These are phyloP conservation scores for Stephania yunnanensis DNA, from an alignment of 164 flowering plant species.

Conservation along the genomic window DNA sequence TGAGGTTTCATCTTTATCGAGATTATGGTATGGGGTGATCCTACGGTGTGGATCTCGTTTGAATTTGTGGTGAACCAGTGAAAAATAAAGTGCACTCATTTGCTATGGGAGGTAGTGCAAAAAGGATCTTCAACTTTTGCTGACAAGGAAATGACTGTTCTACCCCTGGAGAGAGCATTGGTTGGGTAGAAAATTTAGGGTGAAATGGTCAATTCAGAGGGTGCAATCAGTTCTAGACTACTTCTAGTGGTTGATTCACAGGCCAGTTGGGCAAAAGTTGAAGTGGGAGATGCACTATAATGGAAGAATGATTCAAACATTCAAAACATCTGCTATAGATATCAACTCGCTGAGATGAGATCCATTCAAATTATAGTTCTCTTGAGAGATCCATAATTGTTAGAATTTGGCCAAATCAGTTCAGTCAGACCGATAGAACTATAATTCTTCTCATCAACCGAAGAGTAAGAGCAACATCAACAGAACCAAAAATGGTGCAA, in stretches of 20 bases:
- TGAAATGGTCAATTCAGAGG: background rate
- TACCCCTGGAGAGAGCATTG: background rate
- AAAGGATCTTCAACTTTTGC: background rate
- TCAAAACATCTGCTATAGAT: background rate
- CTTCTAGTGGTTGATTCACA: background rate
- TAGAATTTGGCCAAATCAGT: no score
- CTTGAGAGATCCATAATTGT: no score
- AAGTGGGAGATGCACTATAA: no score
- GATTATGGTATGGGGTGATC: background rate
- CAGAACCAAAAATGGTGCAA: no score
- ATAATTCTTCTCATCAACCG: no score
- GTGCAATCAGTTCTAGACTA: background rate
- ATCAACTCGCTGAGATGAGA: no score
- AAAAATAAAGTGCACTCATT: constrained; percentile 1
- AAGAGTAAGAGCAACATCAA: no score
- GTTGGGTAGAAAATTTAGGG: background rate
- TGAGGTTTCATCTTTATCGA: background rate
- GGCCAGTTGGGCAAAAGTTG: no score
- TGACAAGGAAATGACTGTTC: background rate
- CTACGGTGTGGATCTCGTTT: background rate
- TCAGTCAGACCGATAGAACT: no score
- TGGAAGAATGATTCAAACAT: background rate
- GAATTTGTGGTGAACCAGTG: background rate
- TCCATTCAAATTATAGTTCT: no score
- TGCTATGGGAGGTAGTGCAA: no score